Conservation (phyloP, 2,329 filamentous ascomycete species). For the Diplodia corticola region DNA sequence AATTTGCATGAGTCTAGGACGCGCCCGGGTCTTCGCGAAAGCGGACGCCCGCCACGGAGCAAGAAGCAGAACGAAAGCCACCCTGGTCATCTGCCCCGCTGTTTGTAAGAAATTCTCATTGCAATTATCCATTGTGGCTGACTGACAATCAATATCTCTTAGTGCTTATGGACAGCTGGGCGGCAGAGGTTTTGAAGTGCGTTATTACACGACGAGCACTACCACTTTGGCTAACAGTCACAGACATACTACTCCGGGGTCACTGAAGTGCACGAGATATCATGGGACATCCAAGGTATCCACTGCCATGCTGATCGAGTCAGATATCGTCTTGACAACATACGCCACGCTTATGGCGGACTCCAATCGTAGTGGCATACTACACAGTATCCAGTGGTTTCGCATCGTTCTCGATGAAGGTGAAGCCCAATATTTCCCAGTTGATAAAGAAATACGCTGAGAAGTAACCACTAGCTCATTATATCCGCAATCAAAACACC, state of each 20-base stretch:
- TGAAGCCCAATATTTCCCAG: no score
- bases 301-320: background rate
- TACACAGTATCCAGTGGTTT: constrained; percentile 46
- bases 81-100: constrained; percentile 50
- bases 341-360: constrained; percentile 50
- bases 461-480: constrained; percentile 42
- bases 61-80: constrained; percentile 31
- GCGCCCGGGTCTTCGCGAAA: constrained; percentile 25
- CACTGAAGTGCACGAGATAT: background rate
- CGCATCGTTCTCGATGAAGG: constrained; percentile 54
- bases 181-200: background rate
- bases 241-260: background rate
- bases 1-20: constrained; percentile 35
- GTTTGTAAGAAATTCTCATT: constrained; percentile 41
- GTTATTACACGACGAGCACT: background rate
- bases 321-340: background rate
- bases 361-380: constrained; percentile 24
- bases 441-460: constrained; percentile 23
- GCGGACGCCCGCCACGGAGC: no score
- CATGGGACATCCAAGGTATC: background rate
- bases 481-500: constrained; percentile 49
- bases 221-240: background rate
- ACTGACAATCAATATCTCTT: background rate
- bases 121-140: background rate
- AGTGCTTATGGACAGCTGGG: background rate